Conservation (phyloP, 306 rosid genomes). For the Trifolium fragiferum region DNA sequence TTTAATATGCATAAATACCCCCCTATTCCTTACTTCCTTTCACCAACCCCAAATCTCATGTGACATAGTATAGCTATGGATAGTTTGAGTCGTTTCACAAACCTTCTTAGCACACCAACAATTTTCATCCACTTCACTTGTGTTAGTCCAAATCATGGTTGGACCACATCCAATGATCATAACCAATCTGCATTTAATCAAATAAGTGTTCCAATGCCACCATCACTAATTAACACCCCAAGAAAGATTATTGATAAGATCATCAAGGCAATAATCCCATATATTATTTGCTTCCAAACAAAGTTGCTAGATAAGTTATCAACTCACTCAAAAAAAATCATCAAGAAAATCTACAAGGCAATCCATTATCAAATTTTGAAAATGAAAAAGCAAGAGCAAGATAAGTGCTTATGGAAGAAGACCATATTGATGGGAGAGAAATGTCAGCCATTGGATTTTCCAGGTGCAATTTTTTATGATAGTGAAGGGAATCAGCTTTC, state of each 20-base stretch:
- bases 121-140: conserved; percentile 36
- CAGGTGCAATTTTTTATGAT: conserved; percentile 56
- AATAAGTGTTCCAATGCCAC: not conserved
- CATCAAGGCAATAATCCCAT: conserved; percentile 9
- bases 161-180: not conserved
- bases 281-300: conserved; percentile 12
- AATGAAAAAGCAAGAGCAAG: conserved; percentile 26
- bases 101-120: conserved; percentile 13
- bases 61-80: conserved; percentile 33
- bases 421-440: conserved; percentile 58
- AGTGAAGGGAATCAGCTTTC: conserved; percentile 45
- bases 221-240: conserved; percentile 3
- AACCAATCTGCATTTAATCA: not conserved
- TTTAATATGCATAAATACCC: not conserved
- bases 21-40: not conserved
- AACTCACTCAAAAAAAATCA: conserved; percentile 10
- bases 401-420: conserved; percentile 55
- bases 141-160: conserved; percentile 35
- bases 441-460: conserved; percentile 50
- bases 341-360: conserved; percentile 27
- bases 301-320: conserved; percentile 27
- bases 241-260: conserved; percentile 36
- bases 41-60: not conserved
- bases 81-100: not conserved
- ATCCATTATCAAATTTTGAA: not conserved